Conservation (phyloP, 2,329 filamentous ascomycete species). For the Nemania sp. region DNA sequence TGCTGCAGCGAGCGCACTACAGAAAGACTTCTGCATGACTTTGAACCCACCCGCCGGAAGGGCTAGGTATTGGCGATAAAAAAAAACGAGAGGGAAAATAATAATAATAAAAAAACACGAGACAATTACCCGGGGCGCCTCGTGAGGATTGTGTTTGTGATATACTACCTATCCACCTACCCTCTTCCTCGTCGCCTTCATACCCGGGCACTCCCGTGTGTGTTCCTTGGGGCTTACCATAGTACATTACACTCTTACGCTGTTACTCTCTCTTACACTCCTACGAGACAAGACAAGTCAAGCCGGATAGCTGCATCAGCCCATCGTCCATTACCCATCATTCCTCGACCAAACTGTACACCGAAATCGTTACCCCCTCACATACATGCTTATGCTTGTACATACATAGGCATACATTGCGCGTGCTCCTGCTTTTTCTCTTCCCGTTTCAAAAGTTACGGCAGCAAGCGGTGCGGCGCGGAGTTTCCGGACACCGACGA, state of each 20-base stretch:
- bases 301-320: slow-evolving; percentile 29
- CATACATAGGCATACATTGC: no score
- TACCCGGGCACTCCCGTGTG: slow-evolving; percentile 1
- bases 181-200: slow-evolving; percentile 21
- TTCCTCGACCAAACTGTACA: slow-evolving; percentile 25
- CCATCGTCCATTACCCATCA: slow-evolving; percentile 10
- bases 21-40: slow-evolving; percentile 33
- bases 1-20: no score
- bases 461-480: slow-evolving; percentile 31
- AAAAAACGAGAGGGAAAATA: slow-evolving; percentile 14
- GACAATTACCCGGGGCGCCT: slow-evolving; percentile 33
- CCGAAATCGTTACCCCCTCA: slow-evolving; percentile 32
- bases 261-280: not conserved
- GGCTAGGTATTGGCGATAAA: slow-evolving; percentile 8
- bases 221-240: not conserved
- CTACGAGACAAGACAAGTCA: not conserved
- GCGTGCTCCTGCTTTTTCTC: slow-evolving; percentile 21
- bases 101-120: slow-evolving; percentile 16
- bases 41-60: slow-evolving; percentile 34
- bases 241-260: no score
- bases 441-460: slow-evolving; percentile 17
- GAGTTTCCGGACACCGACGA: slow-evolving; percentile 28
- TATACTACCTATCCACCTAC: slow-evolving; percentile 2
- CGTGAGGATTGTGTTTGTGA: slow-evolving; percentile 1
- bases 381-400: no score